Evolutionary conservation across 495 filamentous ascomycete genomes (phyloP).

Genomic region (Aspergillus baeticus): DNA sequence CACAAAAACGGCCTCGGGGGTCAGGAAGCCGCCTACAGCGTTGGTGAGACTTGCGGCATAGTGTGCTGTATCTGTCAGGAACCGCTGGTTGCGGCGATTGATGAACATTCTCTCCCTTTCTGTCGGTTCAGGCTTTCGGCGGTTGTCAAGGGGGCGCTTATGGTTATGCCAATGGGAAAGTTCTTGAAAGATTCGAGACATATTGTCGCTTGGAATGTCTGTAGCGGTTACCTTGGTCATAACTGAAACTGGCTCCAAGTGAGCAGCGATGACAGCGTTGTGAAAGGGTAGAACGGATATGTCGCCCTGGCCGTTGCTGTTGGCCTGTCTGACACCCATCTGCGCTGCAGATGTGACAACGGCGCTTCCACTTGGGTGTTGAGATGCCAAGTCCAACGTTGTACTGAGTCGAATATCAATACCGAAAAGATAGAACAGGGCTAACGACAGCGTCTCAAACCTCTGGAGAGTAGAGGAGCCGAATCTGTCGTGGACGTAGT

Average conservation of each 20-base stretch:
- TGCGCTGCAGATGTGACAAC: too few relatives aligned
- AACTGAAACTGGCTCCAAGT: slow-evolving; percentile 54
- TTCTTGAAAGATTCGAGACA: slow-evolving; percentile 51
- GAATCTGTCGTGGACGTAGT: too few relatives aligned
- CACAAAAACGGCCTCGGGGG: slow-evolving; percentile 54
- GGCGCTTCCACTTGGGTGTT: too few relatives aligned
- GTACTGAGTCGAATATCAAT: neutral
- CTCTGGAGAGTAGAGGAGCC: neutral
- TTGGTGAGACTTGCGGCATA: slow-evolving; percentile 74
- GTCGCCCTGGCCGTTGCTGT: too few relatives aligned
- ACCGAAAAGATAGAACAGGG: neutral
- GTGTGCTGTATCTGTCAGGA: slow-evolving; percentile 52
- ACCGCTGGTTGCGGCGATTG: slow-evolving; percentile 22
- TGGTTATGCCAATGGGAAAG: slow-evolving; percentile 67
- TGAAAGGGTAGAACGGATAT: slow-evolving; percentile 21
- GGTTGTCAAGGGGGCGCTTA: slow-evolving; percentile 43
- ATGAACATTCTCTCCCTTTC: slow-evolving; percentile 3
- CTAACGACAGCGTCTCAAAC: neutral
- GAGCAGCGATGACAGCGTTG: slow-evolving; percentile 48
- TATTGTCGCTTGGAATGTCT: neutral
- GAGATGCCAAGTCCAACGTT: too few relatives aligned
- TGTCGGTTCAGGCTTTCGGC: slow-evolving; percentile 14
- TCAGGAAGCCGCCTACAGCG: slow-evolving; percentile 57
- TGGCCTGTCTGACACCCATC: too few relatives aligned
- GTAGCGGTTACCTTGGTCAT: slow-evolving; percentile 22